Percentiles rank a stretch among this genome's conserved stretches.
phyloP scores from a whole-genome alignment of 805 yeast species.

The Nakazawaea peltata region DNA sequence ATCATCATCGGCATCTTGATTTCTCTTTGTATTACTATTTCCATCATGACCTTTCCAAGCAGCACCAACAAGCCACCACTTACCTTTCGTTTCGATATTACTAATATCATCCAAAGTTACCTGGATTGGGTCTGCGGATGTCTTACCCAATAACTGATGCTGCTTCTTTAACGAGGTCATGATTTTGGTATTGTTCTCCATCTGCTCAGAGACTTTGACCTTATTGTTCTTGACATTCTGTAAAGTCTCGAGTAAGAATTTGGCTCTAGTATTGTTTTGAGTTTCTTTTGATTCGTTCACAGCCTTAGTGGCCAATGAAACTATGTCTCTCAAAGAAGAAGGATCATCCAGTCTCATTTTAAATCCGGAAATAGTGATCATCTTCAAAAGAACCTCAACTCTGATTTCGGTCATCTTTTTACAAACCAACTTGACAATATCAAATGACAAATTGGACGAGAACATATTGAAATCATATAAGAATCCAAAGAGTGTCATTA shows the following conservation, averaged over 20 bases:
- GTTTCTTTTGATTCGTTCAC: slow-evolving; percentile 28
- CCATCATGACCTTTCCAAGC: slow-evolving; percentile 79
- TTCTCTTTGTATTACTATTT: slow-evolving; percentile 9
- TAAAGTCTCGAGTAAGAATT: slow-evolving; percentile 78
- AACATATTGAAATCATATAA: slow-evolving; percentile 73
- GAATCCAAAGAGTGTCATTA: slow-evolving; percentile 67
- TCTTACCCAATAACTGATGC: slow-evolving; percentile 39
- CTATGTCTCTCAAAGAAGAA: slow-evolving; percentile 70
- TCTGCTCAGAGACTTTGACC: slow-evolving; percentile 37
- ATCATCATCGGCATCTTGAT: slow-evolving; percentile 29
- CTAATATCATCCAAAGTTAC: slow-evolving; percentile 79
- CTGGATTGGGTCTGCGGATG: slow-evolving; percentile 65
- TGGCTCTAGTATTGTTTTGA: slow-evolving; percentile 52
- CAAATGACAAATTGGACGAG: slow-evolving; percentile 69
- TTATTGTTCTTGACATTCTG: slow-evolving; percentile 83
- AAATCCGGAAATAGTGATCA: slow-evolving; percentile 71
- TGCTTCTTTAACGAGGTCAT: slow-evolving; percentile 56
- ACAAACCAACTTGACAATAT: slow-evolving; percentile 40
- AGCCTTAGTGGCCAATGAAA: slow-evolving; percentile 45
- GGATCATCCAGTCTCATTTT: slow-evolving; percentile 91
- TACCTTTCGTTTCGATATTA: slow-evolving; percentile 72
- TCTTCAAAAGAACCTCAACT: slow-evolving; percentile 68
- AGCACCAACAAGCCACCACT: slow-evolving; percentile 99
- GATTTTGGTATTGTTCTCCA: slow-evolving; percentile 45
- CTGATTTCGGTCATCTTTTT: slow-evolving; percentile 55